Evolutionary conservation across 2,329 filamentous ascomycete species (phyloP).

Genomic region (Thielaviopsis ethacetica): DNA sequence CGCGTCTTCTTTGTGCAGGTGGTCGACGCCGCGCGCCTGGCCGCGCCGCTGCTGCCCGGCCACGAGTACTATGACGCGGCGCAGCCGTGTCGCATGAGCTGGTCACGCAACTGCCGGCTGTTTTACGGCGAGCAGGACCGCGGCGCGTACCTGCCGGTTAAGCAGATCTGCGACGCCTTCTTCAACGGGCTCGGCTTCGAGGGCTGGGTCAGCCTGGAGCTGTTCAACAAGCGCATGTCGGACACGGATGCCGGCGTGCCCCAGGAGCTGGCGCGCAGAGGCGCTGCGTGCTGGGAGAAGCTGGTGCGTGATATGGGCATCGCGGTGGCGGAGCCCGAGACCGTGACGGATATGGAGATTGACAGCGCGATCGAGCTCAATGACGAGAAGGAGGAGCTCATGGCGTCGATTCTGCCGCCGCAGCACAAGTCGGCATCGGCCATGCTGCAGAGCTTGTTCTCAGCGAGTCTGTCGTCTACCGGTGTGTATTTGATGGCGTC

Average conservation of each 20-base stretch:
- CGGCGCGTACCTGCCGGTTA: constrained; percentile 52
- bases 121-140: constrained; percentile 36
- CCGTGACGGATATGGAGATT: neutral
- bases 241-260: constrained; percentile 34
- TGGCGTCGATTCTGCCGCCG: neutral
- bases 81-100: constrained; percentile 47
- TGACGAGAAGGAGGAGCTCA: neutral
- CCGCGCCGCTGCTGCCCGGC: constrained; percentile 33
- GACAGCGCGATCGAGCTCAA: neutral
- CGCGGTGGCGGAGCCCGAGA: neutral
- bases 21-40: constrained; percentile 53
- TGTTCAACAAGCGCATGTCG: constrained; percentile 46
- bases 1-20: constrained; percentile 66
- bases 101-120: constrained; percentile 56
- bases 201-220: constrained; percentile 56
- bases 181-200: constrained; percentile 47
- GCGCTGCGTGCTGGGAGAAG: constrained; percentile 34
- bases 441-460: neutral
- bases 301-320: constrained; percentile 22
- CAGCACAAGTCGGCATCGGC: neutral
- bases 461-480: neutral
- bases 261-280: constrained; percentile 36
- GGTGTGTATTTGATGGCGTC: constrained; percentile 5
- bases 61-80: constrained; percentile 21
- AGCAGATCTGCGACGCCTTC: constrained; percentile 42